Evolutionary conservation across 1,139 yeast species (phyloP).

Genomic region (Schwanniomyces etchellsii): DNA sequence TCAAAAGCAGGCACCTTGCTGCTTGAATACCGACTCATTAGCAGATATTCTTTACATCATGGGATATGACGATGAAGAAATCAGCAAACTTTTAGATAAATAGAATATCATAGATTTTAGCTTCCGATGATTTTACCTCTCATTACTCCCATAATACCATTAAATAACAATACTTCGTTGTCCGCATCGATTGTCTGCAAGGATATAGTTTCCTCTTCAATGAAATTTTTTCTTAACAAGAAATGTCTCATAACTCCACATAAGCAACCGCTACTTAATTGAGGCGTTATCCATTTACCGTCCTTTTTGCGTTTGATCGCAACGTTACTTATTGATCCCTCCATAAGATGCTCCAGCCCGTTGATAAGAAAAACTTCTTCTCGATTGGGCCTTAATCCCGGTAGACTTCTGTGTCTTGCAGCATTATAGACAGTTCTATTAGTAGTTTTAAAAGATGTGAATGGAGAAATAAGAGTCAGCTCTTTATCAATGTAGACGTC

Average conservation of each 20-base stretch:
- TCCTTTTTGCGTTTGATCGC: slow-evolving; percentile 49
- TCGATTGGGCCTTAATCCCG: slow-evolving; percentile 27
- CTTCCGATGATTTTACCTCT: slow-evolving; percentile 43
- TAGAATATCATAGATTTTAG: slow-evolving; percentile 3
- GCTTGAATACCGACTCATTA: slow-evolving; percentile 67
- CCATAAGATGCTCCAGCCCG: slow-evolving; percentile 57
- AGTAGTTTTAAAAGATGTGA: slow-evolving; percentile 88
- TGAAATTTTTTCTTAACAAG: slow-evolving; percentile 47
- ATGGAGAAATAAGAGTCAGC: slow-evolving; percentile 57
- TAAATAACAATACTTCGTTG: slow-evolving; percentile 64
- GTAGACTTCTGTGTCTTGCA: slow-evolving; percentile 51
- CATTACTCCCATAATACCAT: slow-evolving; percentile 79
- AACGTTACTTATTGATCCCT: slow-evolving; percentile 80
- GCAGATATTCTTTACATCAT: slow-evolving; percentile 73
- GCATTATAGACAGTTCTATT: slow-evolving; percentile 55
- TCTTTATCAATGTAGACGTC: slow-evolving; percentile 57
- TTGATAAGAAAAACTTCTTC: slow-evolving; percentile 74
- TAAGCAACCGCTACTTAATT: slow-evolving; percentile 69
- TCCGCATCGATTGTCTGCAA: slow-evolving; percentile 49
- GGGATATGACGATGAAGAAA: slow-evolving; percentile 66
- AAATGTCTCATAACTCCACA: slow-evolving; percentile 78
- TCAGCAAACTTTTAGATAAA: slow-evolving; percentile 19
- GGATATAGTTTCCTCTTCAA: slow-evolving; percentile 51
- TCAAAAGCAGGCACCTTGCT: slow-evolving; percentile 73
- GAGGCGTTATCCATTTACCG: slow-evolving; percentile 75